phyloP scores from a whole-genome alignment of 2,329 filamentous ascomycete genomes.

The Stachybotrys echinatus region DNA sequence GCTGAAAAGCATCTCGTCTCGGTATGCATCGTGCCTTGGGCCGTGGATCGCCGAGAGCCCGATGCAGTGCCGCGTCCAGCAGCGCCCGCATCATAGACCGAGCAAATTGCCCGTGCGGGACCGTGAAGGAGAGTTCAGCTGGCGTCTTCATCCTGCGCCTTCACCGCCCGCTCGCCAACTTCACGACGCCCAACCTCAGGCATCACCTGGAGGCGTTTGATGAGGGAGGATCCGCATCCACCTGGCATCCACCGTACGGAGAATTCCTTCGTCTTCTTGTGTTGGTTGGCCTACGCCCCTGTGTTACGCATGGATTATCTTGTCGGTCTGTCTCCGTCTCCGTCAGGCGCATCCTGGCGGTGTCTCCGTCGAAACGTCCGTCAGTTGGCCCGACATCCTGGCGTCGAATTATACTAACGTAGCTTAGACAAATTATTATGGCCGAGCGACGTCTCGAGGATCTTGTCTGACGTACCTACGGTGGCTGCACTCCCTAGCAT shows the following conservation, averaged over 20 bases:
- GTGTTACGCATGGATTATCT: no score
- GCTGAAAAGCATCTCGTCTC: constrained; percentile 2
- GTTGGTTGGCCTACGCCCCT: no score
- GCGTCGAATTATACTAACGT: background rate
- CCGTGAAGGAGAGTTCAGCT: background rate
- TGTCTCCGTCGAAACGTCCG: background rate
- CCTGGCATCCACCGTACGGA: no score
- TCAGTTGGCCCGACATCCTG: background rate
- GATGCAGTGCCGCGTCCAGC: background rate
- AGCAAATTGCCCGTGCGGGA: background rate
- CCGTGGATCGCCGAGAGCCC: background rate
- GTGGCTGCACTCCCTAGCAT: background rate
- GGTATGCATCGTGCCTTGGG: background rate
- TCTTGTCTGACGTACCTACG: background rate
- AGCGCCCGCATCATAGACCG: background rate
- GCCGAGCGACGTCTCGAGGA: no score
- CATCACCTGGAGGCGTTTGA: background rate
- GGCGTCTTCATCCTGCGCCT: background rate
- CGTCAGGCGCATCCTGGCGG: background rate
- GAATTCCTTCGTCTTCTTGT: no score
- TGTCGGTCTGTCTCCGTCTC: no score
- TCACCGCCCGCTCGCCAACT: background rate
- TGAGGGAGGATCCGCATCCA: background rate
- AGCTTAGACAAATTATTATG: no score
- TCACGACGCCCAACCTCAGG: no score